Percentiles rank a stretch among this genome's conserved stretches.
Evolutionary conservation across 2,329 filamentous ascomycete genomes (phyloP).

Genomic region (Diaporthe sp.): DNA sequence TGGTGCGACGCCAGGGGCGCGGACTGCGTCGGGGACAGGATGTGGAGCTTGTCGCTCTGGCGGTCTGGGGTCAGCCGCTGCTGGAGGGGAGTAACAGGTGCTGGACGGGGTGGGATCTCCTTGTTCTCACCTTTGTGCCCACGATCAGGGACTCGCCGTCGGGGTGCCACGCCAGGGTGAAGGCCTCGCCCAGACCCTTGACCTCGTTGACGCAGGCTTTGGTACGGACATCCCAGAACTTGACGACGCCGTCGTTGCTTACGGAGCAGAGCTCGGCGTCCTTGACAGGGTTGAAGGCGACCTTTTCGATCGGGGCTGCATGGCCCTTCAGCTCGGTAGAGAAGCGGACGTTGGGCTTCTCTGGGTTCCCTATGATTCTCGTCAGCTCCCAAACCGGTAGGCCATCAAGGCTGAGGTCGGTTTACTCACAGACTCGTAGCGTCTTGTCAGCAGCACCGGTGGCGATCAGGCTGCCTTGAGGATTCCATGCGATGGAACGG

Average conservation of each 20-base stretch:
- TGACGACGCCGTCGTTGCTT: constrained; percentile 79
- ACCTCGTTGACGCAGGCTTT: constrained; percentile 80
- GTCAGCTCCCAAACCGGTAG: neutral
- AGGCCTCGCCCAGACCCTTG: constrained; percentile 74
- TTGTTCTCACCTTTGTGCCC: constrained; percentile 74
- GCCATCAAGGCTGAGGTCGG: neutral
- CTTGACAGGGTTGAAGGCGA: constrained; percentile 82
- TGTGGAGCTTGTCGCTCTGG: constrained; percentile 72
- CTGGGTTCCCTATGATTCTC: constrained; percentile 74
- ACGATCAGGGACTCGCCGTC: constrained; percentile 79
- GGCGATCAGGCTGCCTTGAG: constrained; percentile 84
- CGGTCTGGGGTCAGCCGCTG: constrained; percentile 3
- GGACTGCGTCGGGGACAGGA: constrained; percentile 72
- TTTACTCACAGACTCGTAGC: constrained; percentile 76
- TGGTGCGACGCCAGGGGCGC: constrained; percentile 70
- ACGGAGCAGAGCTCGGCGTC: constrained; percentile 84
- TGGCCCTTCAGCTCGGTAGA: constrained; percentile 83
- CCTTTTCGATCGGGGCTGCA: constrained; percentile 76
- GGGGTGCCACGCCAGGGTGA: constrained; percentile 81
- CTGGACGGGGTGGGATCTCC: neutral
- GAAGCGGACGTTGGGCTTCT: constrained; percentile 79
- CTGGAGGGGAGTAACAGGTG: neutral
- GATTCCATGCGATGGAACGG: constrained; percentile 90
- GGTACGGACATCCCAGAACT: constrained; percentile 85
- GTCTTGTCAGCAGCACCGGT: constrained; percentile 81